Evolutionary conservation across 2,329 filamentous ascomycete genomes (phyloP).

Genomic region (Fusarium subtropicale): DNA sequence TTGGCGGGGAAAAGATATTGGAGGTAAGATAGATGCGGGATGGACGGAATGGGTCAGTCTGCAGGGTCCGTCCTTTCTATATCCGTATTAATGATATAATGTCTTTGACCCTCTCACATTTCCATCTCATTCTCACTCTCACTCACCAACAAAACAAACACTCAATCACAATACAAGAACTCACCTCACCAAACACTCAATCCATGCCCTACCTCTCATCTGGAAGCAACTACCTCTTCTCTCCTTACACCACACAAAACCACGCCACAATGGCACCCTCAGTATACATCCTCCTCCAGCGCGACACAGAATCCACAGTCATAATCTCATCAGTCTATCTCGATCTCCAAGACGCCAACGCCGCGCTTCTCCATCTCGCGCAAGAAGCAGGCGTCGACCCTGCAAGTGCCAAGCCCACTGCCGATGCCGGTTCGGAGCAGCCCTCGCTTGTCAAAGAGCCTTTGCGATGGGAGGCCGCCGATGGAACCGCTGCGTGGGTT

Average conservation of each 20-base stretch:
- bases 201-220: conserved; percentile 20
- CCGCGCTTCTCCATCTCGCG: conserved; percentile 48
- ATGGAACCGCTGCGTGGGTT: conserved; percentile 54
- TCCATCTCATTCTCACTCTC: background rate
- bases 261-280: conserved; percentile 43
- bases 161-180: background rate
- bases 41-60: conserved; percentile 23
- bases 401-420: conserved; percentile 31
- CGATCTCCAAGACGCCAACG: conserved; percentile 53
- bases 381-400: conserved; percentile 45
- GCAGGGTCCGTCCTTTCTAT: conserved; percentile 20
- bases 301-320: conserved; percentile 44
- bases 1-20: conserved; percentile 13
- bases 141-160: conserved; percentile 6
- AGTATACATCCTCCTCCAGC: conserved; percentile 52
- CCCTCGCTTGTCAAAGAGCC: conserved; percentile 44
- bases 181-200: background rate
- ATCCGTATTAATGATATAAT: conserved; percentile 36
- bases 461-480: conserved; percentile 52
- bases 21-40: conserved; percentile 14
- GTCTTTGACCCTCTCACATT: conserved; percentile 22
- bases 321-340: conserved; percentile 50
- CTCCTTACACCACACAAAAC: conserved; percentile 17
- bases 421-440: conserved; percentile 11
- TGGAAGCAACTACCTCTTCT: conserved; percentile 19